Evolutionary conservation across 1,139 yeast species (phyloP).

Genomic region (Debaryomyces psychrophilus): DNA sequence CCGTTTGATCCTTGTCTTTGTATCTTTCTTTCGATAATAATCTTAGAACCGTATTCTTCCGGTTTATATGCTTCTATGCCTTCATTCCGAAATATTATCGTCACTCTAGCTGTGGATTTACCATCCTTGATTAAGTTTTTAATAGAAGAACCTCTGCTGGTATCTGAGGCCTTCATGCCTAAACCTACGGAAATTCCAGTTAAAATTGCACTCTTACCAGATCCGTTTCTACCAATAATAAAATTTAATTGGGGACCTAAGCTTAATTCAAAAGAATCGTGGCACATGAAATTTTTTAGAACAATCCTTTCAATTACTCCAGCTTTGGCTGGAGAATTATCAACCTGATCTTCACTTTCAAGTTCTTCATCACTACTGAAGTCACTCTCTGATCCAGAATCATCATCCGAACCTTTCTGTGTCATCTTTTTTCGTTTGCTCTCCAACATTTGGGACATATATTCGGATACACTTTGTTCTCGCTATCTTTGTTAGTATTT

Average conservation of each 20-base stretch:
- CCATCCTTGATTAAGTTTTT: constrained; percentile 81
- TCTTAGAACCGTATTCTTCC: constrained; percentile 65
- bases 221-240: constrained; percentile 92
- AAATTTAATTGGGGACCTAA: constrained; percentile 88
- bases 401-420: constrained; percentile 12
- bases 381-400: constrained; percentile 11
- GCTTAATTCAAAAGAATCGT: constrained; percentile 71
- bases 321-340: constrained; percentile 41
- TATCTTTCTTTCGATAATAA: constrained; percentile 72
- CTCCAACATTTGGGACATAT: constrained; percentile 21
- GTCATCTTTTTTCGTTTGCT: constrained; percentile 16
- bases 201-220: constrained; percentile 91
- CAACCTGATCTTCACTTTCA: constrained; percentile 12
- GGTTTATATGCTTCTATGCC: constrained; percentile 68
- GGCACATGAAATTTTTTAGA: constrained; percentile 79
- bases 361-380: constrained; percentile 7
- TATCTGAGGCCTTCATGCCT: constrained; percentile 93
- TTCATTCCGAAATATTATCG: constrained; percentile 61
- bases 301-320: constrained; percentile 61
- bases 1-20: constrained; percentile 51
- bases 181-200: constrained; percentile 90
- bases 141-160: constrained; percentile 78
- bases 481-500: constrained; percentile 17
- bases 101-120: constrained; percentile 60
- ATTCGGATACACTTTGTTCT: constrained; percentile 18